Evolutionary conservation across 2,329 filamentous ascomycete species (phyloP), one percentile per base, ranked within the genome.

Genomic region (Mycosphaerella sp.): DNA sequence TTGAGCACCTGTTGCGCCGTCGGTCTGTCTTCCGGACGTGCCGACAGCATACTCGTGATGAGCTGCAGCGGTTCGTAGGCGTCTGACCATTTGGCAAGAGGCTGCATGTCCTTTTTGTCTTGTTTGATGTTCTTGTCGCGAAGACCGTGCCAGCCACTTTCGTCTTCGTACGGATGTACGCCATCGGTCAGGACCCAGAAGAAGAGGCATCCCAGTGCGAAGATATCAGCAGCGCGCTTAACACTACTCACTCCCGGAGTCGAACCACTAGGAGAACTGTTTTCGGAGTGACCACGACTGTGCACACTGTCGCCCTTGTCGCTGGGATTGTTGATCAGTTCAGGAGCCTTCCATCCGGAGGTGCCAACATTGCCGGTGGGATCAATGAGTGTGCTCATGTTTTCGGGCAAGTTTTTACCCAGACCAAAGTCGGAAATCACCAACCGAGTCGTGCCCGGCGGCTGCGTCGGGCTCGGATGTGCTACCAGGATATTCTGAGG

Each of bases 181-280:
- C 93, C 93, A 58, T 90, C 87, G 1, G 92, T 96, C 56, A 98
- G 78, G n/a, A 97, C 91, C 69, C 96, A 98, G 74, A 91, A 97
- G 76, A 96, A 98, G n/a, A 98, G 90, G 50, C 95, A 86, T 1
- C 93, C 93, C 36, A 98, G 80, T 0, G 91, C 95, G 74, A 98
- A 98, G 26, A 98, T 95, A 68, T 98, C 93, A 57, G 97, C 96
- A 7, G 93, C 89, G 44, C 93, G 86, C 44, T 95, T 98, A 6
- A 95, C 92, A 48, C 93, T 87, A 55, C 90, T 85, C 1, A 59
- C 53, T 3, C 58, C 60, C 40, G 50, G 51, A 40, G 75, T 76
- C 7, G 80, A 76, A 4, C 53, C 56, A n/a, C 58, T 61, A 0
- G 48, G 48, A 5, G 32, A 44, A 31, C 64, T 79, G 32, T 77